Evolutionary conservation across 768 basidiomycete genomes (phyloP), one percentile per base, ranked within the genome.

Genomic region (Macrolepiota fuliginosa): DNA sequence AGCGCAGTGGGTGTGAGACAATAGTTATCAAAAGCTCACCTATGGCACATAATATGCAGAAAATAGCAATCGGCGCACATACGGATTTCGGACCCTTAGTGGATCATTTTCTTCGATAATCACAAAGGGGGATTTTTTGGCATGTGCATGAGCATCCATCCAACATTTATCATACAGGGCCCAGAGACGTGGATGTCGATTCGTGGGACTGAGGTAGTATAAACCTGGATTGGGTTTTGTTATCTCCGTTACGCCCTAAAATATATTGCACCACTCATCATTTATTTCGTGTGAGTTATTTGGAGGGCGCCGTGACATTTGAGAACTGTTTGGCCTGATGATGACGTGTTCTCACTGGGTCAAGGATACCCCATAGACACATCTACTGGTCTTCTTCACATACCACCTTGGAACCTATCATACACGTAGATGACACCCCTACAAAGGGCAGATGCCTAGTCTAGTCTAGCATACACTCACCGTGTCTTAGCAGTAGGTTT

Each of bases 41-140:
- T n/a, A n/a, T n/a, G n/a, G n/a, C n/a, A n/a, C n/a, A 7, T 0
- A 69, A 71, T n/a, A 76, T 57, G 39, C 72, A 77, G 9, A 77
- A 71, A 47, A 73, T 77, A 19, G 74, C 77, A 0, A 68, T 89
- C n/a, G 87, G 87, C 19, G 82, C 83, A 1, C 89, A 90, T 68
- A 89, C 88, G 2, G 89, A 89, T 70, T 90, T 89, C 64, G 87
- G 88, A 65, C 85, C 84, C n/a, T 69, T 89, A 61, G 87, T 87
- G 29, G 29, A 32, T 32, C 7, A 7, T 3, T 32, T 32, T 32
- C 29, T 32, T 32, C 29, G 29, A 32, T 32, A 7, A 32, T 3
- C 29, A 3, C 29, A 32, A 3, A 7, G 29, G 3, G 7, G 29
- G 29, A 32, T 32, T 32, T 32, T 32, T 3, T 32, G 29, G 7